Base-by-base conservation (phyloP, 352 stramenopile genomes). In the Phytophthora macrochlamydospora region DNA sequence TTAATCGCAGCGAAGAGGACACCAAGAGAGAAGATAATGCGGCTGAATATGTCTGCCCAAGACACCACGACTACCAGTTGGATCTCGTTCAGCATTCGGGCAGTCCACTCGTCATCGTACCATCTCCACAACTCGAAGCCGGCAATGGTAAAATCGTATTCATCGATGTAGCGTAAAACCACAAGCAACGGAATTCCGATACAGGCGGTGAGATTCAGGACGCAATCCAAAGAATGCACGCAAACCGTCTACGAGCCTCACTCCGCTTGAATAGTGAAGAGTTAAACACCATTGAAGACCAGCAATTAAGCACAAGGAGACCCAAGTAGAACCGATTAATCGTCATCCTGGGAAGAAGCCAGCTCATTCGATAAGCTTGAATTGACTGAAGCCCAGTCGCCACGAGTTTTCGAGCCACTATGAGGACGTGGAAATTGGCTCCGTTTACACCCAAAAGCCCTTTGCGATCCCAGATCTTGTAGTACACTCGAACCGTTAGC, bases 151-250 rank as follows among this genome's bases (percentile, higher is more conserved):
- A 52, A 45, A 33, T 78, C 51, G 31, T 78, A 80, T 4, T 67
- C 43, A 14, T 33, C 13, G 0, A 69, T 12, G 33, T 83, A 80
- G 28, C 51, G 43, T 4, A 63, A 30, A 2, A 61, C 59, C 4
- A 83, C 31, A 37, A 68, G 65, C 0, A 69, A 42, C 0, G 75
- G 65, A 0, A 73, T 43, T 2, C 75, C 72, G 0, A 81, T 42
- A 2, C 57, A 74, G 0, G 69, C 75, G 7, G 76, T 30, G 24
- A 82, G 62, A 14, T 82, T 67, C 0, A 83, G 44, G 7, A 73
- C 51, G 24, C 57, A 67, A 35, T 80, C 71, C 8, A 40, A 61
- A 81, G 30, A 12, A 86, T 40, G 6, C 59, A 65, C 1, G 77
- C 54, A 31, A 86, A 65, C 3, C 78, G 67, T 35, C 67, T 62